Evolutionary conservation across 2,329 filamentous ascomycete genomes (phyloP).

Genomic region (Epichloe glyceriae): DNA sequence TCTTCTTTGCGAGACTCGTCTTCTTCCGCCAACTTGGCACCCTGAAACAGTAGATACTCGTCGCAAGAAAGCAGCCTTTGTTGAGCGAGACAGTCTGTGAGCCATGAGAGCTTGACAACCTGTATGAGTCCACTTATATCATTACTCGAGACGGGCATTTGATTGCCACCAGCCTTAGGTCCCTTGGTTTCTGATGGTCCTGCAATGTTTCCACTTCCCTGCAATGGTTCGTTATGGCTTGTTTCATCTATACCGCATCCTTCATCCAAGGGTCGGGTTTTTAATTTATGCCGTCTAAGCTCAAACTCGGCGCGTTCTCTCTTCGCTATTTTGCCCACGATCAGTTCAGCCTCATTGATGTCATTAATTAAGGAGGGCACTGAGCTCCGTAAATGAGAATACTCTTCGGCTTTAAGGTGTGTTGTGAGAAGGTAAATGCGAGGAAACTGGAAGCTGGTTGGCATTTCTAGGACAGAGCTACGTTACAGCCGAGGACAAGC

Average conservation of each 20-base stretch:
- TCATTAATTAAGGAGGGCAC: constrained; percentile 58
- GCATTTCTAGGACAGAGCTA: background rate
- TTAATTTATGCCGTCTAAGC: constrained; percentile 52
- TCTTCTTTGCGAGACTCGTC: background rate
- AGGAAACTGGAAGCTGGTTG: constrained; percentile 31
- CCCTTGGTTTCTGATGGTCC: background rate
- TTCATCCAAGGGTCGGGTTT: constrained; percentile 30
- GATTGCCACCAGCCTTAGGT: background rate
- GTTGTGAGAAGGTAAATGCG: constrained; percentile 61
- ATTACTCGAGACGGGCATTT: background rate
- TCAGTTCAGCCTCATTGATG: constrained; percentile 55
- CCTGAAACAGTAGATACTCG: constrained; percentile 42
- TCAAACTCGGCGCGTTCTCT: constrained; percentile 65
- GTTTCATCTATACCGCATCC: background rate
- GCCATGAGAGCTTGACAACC: constrained; percentile 48
- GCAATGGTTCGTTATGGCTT: background rate
- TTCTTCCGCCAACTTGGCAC: constrained; percentile 19
- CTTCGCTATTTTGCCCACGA: constrained; percentile 61
- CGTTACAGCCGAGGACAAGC: background rate
- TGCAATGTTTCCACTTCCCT: background rate
- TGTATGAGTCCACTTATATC: constrained; percentile 20
- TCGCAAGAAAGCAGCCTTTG: constrained; percentile 32
- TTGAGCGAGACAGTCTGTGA: constrained; percentile 36
- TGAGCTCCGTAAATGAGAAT: constrained; percentile 50
- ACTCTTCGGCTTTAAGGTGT: constrained; percentile 50